Evolutionary conservation across 2,329 filamentous ascomycete genomes (phyloP).

Genomic region (Trichophyton mentagrophytes): DNA sequence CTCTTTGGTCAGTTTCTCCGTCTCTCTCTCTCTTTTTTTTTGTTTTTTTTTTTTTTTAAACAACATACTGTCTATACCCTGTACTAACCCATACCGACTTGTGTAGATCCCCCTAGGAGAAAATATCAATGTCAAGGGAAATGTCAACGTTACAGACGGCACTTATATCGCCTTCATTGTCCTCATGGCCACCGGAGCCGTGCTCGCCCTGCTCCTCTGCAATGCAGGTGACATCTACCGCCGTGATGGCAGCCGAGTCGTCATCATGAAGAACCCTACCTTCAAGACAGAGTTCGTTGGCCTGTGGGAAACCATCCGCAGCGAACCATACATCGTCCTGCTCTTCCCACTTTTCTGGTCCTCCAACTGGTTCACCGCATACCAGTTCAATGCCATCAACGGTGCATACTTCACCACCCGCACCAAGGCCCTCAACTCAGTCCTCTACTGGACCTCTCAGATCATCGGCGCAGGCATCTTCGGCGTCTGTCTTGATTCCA

Average conservation of each 20-base stretch:
- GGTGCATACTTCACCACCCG: conserved; percentile 58
- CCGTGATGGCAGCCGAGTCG: conserved; percentile 63
- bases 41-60: no score
- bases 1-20: conserved; percentile 42
- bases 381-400: conserved; percentile 66
- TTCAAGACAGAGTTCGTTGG: conserved; percentile 70
- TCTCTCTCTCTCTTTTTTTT: background rate
- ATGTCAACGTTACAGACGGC: conserved; percentile 44
- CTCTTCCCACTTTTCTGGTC: conserved; percentile 74
- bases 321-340: conserved; percentile 59
- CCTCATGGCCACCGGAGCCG: conserved; percentile 61
- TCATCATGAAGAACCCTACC: conserved; percentile 81
- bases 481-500: conserved; percentile 56
- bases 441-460: conserved; percentile 68
- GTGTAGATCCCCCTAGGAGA: conserved; percentile 33
- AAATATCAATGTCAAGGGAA: conserved; percentile 32
- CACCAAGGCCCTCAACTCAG: conserved; percentile 61
- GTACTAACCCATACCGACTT: background rate
- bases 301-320: conserved; percentile 57
- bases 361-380: conserved; percentile 69
- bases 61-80: background rate
- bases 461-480: conserved; percentile 64
- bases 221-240: conserved; percentile 62
- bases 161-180: conserved; percentile 84
- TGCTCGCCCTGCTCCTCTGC: conserved; percentile 55